phyloP scores from a whole-genome alignment of 2,329 filamentous ascomycete species.

The Orbilia oligospora region DNA sequence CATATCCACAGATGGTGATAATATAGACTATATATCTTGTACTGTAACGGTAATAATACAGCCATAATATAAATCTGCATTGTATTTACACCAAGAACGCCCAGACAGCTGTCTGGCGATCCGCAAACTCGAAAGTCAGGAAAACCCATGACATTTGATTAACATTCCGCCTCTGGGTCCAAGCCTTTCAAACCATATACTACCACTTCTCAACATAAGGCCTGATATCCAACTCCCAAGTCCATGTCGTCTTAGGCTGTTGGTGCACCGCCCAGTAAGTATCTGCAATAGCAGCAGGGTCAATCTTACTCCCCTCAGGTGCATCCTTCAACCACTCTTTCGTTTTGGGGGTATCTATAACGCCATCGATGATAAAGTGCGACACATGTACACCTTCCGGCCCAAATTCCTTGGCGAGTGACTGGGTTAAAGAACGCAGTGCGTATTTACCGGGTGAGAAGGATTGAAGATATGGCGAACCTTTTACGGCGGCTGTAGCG shows the following conservation, averaged over 20 bases:
- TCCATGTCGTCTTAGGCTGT: constrained; percentile 83
- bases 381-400: constrained; percentile 86
- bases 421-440: constrained; percentile 79
- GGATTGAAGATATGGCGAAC: constrained; percentile 76
- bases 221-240: constrained; percentile 83
- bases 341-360: constrained; percentile 83
- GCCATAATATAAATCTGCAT: no score
- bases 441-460: constrained; percentile 89
- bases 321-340: constrained; percentile 74
- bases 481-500: constrained; percentile 83
- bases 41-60: no score
- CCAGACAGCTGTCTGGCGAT: no score
- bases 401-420: constrained; percentile 84
- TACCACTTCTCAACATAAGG: constrained; percentile 89
- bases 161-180: not conserved
- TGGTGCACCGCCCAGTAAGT: constrained; percentile 87
- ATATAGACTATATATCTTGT: no score
- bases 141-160: not conserved
- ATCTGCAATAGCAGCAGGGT: constrained; percentile 84
- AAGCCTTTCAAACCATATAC: no score
- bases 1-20: no score
- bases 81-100: no score
- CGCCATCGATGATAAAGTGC: constrained; percentile 85
- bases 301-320: constrained; percentile 77
- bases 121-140: no score